Conservation (phyloP, 495 filamentous ascomycete genomes). For the Glarea lozoyensis region DNA sequence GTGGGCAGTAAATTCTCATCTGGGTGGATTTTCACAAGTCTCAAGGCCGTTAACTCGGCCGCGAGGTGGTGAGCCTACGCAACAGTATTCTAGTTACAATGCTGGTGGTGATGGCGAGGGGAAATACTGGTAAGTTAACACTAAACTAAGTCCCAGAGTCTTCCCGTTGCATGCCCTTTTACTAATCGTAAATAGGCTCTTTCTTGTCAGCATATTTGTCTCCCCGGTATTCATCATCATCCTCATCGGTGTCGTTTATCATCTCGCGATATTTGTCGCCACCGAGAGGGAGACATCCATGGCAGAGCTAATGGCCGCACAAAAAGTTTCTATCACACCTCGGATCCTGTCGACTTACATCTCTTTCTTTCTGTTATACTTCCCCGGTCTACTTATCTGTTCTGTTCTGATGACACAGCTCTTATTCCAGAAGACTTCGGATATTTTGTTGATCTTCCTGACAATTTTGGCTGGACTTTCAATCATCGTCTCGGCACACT, state of each 20-base stretch:
- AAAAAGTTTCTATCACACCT: slow-evolving; percentile 15
- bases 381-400: slow-evolving; percentile 34
- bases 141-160: background rate
- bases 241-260: slow-evolving; percentile 17
- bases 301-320: slow-evolving; percentile 16
- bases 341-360: slow-evolving; percentile 16
- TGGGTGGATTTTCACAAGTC: slow-evolving; percentile 9
- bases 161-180: background rate
- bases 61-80: slow-evolving; percentile 3
- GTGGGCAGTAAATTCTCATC: slow-evolving; percentile 10
- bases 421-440: slow-evolving; percentile 28
- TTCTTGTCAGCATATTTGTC: slow-evolving; percentile 8
- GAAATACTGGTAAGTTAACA: background rate
- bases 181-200: slow-evolving; percentile 6
- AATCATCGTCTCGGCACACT: slow-evolving; percentile 32
- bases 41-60: slow-evolving; percentile 10
- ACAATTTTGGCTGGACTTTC: slow-evolving; percentile 31
- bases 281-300: slow-evolving; percentile 15
- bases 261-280: slow-evolving; percentile 14
- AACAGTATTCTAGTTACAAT: background rate
- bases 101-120: background rate
- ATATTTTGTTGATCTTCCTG: slow-evolving; percentile 30
- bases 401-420: slow-evolving; percentile 27
- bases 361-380: slow-evolving; percentile 35
- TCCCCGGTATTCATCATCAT: slow-evolving; percentile 15